Evolutionary conservation across 108 stramenopile species (phyloP).

Genomic region (Cyclotella kingstonii): DNA sequence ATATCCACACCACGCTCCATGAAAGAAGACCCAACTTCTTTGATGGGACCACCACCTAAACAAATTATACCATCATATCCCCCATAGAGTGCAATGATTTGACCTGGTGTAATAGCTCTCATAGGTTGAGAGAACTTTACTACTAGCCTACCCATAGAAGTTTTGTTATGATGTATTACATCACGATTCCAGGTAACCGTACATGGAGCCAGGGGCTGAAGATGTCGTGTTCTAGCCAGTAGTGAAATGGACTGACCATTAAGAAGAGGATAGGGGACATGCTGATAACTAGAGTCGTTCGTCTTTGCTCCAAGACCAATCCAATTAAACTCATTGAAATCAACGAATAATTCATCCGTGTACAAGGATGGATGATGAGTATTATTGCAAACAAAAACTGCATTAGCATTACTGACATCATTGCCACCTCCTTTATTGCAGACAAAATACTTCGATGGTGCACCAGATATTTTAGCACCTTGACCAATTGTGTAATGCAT

Average conservation of each 20-base stretch:
- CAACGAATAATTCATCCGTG: constrained; percentile 55
- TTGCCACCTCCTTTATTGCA: constrained; percentile 47
- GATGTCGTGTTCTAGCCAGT: constrained; percentile 67
- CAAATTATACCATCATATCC: constrained; percentile 66
- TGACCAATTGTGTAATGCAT: constrained; percentile 81
- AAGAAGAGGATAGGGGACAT: constrained; percentile 29
- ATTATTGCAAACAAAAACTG: constrained; percentile 68
- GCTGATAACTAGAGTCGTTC: constrained; percentile 1
- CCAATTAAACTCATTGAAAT: constrained; percentile 64
- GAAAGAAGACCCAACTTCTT: constrained; percentile 42
- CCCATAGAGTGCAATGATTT: constrained; percentile 70
- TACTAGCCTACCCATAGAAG: constrained; percentile 14
- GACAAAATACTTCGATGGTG: constrained; percentile 75
- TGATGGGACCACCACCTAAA: constrained; percentile 78
- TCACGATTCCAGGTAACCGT: constrained; percentile 28
- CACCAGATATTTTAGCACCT: constrained; percentile 84
- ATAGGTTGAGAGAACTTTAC: constrained; percentile 56
- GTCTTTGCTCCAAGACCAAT: constrained; percentile 36
- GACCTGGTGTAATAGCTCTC: constrained; percentile 78
- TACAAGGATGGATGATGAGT: constrained; percentile 87
- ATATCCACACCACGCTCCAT: constrained; percentile 47
- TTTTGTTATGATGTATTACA: background rate
- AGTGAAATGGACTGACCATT: constrained; percentile 18
- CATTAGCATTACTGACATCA: constrained; percentile 18
- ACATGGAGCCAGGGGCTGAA: constrained; percentile 76